Evolutionary conservation across 2,329 filamentous ascomycete genomes (phyloP), one percentile per base, ranked within the genome.

Genomic region (Epichloe amarillans): DNA sequence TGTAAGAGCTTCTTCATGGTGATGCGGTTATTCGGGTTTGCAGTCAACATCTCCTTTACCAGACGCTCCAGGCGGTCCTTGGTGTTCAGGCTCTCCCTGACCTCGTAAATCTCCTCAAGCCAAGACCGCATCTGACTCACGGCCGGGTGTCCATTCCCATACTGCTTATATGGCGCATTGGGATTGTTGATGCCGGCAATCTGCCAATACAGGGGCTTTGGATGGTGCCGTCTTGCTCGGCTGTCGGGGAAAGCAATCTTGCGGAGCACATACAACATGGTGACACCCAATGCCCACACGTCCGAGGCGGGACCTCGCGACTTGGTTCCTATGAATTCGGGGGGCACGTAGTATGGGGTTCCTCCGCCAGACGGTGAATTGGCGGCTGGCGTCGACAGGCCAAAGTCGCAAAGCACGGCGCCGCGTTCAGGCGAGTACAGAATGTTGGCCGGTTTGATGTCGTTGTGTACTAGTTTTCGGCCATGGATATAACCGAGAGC

Each of bases 291-390:
- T 0, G 76, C 77, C 77, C 77, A 81, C 8, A 80, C 75, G 55
- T 81, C 77, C 33, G 76, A 77, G 2, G 76, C 66, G 3, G 72
- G 62, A 3, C 77, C 77, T 35, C 77, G 75, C 45, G 71, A 66
- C 60, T 74, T 76, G 49, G 69, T 65, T 12, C 72, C 74, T 53
- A 81, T 77, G 60, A 79, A 82, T 61, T 82, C 78, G 21, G 77
- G 77, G 78, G 78, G 77, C 19, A 82, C 71, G 58, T 82, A 82
- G 63, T 79, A 81, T 12, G 78, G 78, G 14, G 78, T 82, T 47
- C 78, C 78, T 26, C 77, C 77, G 8, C 70, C 70, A 2, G 69
- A 72, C 12, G 71, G 69, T 4, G 72, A 68, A 53, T 71, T 72
- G 50, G 61, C 64, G 19, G 68, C 69, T 33, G 64, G 64, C 2